Evolutionary conservation across 2,329 filamentous ascomycete species (phyloP), one percentile per base, ranked within the genome.

Genomic region (Pestalotiopsis sp.): DNA sequence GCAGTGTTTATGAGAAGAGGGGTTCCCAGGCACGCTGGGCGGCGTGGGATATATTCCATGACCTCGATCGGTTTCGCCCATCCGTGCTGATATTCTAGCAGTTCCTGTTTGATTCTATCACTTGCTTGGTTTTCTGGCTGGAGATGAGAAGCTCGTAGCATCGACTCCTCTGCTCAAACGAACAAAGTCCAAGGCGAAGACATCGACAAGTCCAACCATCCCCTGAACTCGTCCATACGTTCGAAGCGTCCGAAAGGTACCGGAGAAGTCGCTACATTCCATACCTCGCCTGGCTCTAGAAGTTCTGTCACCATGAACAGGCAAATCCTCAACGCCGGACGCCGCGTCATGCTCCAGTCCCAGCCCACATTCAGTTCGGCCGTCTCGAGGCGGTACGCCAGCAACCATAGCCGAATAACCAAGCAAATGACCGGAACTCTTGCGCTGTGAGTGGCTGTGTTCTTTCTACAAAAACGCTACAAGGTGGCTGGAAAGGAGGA

Each of bases 281-380:
- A 35, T 9, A 35, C 30, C 9, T 9, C 30, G 1, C 30, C 44
- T n/a, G 6, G 3, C 14, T 2, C n/a, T 52, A n/a, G 44, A 52
- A n/a, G 44, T 7, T n/a, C 17, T 9, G 9, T 52, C 20, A 52
- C 20, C 44, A 63, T 63, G 60, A 52, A 63, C 60, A 17, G 20
- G n/a, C 60, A 63, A 20, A 17, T 63, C 13, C 60, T 63, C 38
- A 30, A 48, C 60, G 60, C 60, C 60, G 39, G 60, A 20, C 60
- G 60, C 35, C 60, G 60, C 11, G 60, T 39, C 20, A 30, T 63
- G 38, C 38, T 63, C 20, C 60, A 20, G 3, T 5, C 60, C n/a
- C 60, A 17, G 7, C 60, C 60, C 13, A 63, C 14, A 24, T 22
- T 63, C 38, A 7, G 7, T 4, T 24, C 60, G 10, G 7, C 60